Conservation (phyloP, 495 filamentous ascomycete species). For the Penicillium manginii region DNA sequence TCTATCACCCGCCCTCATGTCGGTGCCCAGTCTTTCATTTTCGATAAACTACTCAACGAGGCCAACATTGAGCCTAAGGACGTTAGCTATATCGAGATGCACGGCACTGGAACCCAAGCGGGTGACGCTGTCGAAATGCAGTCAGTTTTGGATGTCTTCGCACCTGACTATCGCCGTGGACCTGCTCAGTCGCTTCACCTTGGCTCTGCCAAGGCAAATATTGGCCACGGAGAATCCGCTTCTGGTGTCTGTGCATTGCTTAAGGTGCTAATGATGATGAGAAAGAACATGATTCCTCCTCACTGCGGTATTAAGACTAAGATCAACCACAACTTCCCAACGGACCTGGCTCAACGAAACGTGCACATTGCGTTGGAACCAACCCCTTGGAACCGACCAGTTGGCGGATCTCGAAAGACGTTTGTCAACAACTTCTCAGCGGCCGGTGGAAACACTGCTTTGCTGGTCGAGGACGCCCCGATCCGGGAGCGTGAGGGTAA, state of each 20-base stretch:
- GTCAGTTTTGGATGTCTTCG: slow-evolving; percentile 80
- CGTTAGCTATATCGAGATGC: slow-evolving; percentile 84
- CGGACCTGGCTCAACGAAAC: slow-evolving; percentile 72
- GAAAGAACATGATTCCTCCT: slow-evolving; percentile 80
- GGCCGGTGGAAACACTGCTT: slow-evolving; percentile 57
- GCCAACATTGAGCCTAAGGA: slow-evolving; percentile 73
- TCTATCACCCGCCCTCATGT: slow-evolving; percentile 86
- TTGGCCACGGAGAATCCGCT: slow-evolving; percentile 88
- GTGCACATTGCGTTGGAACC: slow-evolving; percentile 67
- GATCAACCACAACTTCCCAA: slow-evolving; percentile 82
- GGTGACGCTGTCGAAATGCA: slow-evolving; percentile 81
- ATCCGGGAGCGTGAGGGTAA: slow-evolving; percentile 40
- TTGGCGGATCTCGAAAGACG: slow-evolving; percentile 64
- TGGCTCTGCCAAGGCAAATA: slow-evolving; percentile 85
- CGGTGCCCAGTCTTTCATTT: slow-evolving; percentile 72
- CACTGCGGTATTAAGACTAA: slow-evolving; percentile 86
- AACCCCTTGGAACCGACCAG: slow-evolving; percentile 65
- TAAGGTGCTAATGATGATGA: slow-evolving; percentile 88
- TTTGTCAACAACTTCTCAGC: slow-evolving; percentile 73
- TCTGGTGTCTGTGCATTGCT: slow-evolving; percentile 82
- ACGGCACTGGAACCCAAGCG: slow-evolving; percentile 86
- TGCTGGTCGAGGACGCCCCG: slow-evolving; percentile 60
- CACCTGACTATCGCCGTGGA: slow-evolving; percentile 67
- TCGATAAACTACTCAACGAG: slow-evolving; percentile 66
- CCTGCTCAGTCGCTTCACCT: slow-evolving; percentile 74